Conservation (phyloP, 2,329 filamentous ascomycete species). For the Septoria petroselini region DNA sequence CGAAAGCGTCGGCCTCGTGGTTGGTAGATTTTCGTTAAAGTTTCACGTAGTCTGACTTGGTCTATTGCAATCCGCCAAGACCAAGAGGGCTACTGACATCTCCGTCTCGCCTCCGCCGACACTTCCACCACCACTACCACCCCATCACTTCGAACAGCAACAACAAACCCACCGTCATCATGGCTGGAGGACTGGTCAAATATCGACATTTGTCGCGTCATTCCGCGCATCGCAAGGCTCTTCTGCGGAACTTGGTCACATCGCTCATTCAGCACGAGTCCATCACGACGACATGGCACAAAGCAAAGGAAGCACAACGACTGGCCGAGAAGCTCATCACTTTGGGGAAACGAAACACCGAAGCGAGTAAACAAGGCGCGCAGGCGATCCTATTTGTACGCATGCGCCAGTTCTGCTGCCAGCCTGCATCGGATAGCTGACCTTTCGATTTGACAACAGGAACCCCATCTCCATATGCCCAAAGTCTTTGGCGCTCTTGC, state of each 20-base stretch:
- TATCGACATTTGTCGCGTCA: conserved; percentile 84
- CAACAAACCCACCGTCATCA: conserved; percentile 56
- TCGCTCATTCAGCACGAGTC: conserved; percentile 90
- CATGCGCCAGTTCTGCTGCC: too few relatives aligned
- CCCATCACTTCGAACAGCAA: not conserved
- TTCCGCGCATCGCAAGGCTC: conserved; percentile 83
- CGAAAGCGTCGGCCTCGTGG: too few relatives aligned
- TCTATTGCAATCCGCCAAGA: too few relatives aligned
- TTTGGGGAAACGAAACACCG: conserved; percentile 86
- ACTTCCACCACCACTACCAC: not conserved
- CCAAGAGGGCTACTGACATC: too few relatives aligned
- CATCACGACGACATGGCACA: conserved; percentile 91
- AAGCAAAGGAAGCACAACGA: conserved; percentile 94
- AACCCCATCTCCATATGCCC: conserved; percentile 51
- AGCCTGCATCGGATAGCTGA: too few relatives aligned
- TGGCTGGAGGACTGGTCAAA: conserved; percentile 84
- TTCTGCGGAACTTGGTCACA: conserved; percentile 93
- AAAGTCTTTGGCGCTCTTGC: conserved; percentile 86
- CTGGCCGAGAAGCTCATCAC: conserved; percentile 94
- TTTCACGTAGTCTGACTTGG: too few relatives aligned
- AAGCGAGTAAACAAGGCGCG: conserved; percentile 72
- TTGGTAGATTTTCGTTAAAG: too few relatives aligned
- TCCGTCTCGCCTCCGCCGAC: conserved; percentile 6
- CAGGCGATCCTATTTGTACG: conserved; percentile 72
- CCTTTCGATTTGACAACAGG: not conserved